Evolutionary conservation across 805 yeast genomes (phyloP).

Genomic region (Candida pseudoglaebosa): DNA sequence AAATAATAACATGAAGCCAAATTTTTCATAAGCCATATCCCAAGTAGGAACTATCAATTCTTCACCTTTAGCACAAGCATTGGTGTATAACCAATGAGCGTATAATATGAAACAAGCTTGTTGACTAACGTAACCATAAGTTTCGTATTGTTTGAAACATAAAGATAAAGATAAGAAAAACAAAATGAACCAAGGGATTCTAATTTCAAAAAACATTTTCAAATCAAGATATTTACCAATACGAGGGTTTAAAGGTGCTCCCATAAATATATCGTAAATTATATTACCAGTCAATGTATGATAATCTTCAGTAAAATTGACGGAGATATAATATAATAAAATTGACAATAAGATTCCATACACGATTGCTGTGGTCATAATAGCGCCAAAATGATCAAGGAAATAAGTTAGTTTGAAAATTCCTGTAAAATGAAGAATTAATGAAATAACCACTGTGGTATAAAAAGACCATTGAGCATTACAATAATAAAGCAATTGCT

Average conservation of each 20-base stretch:
- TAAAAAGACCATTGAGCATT: conserved; percentile 88
- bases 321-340: conserved; percentile 63
- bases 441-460: conserved; percentile 53
- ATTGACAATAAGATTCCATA: conserved; percentile 71
- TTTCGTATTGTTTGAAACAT: conserved; percentile 74
- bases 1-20: conserved; percentile 97
- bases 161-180: conserved; percentile 73
- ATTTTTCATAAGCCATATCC: conserved; percentile 99
- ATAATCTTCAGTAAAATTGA: conserved; percentile 66
- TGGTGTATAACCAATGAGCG: conserved; percentile 93
- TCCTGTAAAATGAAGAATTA: conserved; percentile 68
- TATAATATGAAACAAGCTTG: conserved; percentile 69
- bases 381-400: conserved; percentile 80
- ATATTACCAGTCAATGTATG: conserved; percentile 90
- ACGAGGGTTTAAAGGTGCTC: conserved; percentile 95
- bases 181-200: conserved; percentile 94
- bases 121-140: conserved; percentile 72
- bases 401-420: conserved; percentile 70
- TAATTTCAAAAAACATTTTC: conserved; percentile 96
- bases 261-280: conserved; percentile 91
- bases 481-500: conserved; percentile 87
- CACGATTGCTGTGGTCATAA: conserved; percentile 87
- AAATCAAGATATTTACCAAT: conserved; percentile 81
- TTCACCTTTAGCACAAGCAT: conserved; percentile 97
- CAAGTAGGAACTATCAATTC: conserved; percentile 96